Percentiles rank a stretch among this genome's conserved stretches.
Conservation (phyloP, 2,329 filamentous ascomycete genomes). For the Mycosphaerelloides madeirae region DNA sequence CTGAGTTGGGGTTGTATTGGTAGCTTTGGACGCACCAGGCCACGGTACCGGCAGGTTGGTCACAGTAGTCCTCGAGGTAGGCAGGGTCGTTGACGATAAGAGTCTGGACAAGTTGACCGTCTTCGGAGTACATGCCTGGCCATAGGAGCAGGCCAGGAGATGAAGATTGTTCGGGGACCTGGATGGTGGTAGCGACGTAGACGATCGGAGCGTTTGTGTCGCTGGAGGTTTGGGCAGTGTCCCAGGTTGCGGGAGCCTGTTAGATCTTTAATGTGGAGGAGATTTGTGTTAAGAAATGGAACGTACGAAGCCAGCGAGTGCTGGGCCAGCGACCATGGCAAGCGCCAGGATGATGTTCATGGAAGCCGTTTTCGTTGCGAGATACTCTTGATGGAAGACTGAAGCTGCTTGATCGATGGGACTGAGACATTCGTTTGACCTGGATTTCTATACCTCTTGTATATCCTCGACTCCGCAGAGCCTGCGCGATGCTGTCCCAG, state of each 20-base stretch:
- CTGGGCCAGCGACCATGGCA: background rate
- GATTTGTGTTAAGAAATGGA: background rate
- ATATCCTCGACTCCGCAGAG: no score
- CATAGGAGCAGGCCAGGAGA: background rate
- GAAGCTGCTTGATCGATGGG: no score
- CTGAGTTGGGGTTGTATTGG: slow-evolving; percentile 1
- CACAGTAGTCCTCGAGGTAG: background rate
- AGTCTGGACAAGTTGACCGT: background rate
- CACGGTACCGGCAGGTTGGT: no score
- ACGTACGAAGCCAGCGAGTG: background rate
- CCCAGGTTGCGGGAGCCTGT: background rate
- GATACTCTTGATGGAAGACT: no score
- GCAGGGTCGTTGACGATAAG: background rate
- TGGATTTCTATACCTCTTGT: no score
- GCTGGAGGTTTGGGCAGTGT: background rate
- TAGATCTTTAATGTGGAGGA: background rate
- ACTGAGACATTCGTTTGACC: no score
- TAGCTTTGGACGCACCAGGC: slow-evolving; percentile 3
- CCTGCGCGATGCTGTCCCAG: no score
- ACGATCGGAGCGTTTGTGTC: background rate
- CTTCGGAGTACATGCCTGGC: background rate
- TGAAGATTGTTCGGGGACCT: no score
- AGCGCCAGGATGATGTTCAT: background rate
- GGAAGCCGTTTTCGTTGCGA: background rate
- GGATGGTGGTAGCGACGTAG: background rate